Evolutionary conservation across 257 asterid genomes (phyloP), one percentile per base, ranked within the genome.

Genomic region (Solanum paucissectum): DNA sequence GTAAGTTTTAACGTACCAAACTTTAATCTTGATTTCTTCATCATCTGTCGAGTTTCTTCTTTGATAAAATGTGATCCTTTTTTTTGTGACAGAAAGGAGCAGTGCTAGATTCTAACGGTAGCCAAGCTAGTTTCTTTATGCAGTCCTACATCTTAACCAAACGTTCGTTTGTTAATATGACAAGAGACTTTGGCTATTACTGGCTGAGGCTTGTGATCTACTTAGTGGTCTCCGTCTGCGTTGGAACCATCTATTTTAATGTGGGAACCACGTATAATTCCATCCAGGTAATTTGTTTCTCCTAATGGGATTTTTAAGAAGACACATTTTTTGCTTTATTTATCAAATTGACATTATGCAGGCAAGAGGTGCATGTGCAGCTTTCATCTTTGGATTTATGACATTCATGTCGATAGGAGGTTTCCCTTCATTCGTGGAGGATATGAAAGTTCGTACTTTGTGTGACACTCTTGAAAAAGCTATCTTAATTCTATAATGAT

Each of bases 401-500:
- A 95, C 99, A 36, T 97, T 97, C 88, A 95, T 97, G 99, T 95
- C 99, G 18, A 97, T 97, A 27, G 99, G 99, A 69, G 99, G 99
- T 29, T 97, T 97, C 72, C 99, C 99, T 81, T 97, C 98, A 2
- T 97, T 97, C 27, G 99, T 97, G 82, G 99, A 97, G 92, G 99
- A 97, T 76, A 95, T 97, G 99, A 97, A 97, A 98, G 98, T 95
- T 87, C 3, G 36, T 21, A 9, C 12, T 33, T 69, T 33, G 25
- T 6, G 18, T 46, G 29, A 9, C 37, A 49, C 36, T 82, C 18
- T 71, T 21, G 38, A 42, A 40, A 34, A 86, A 46, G n/a, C 33
- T 71, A 40, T 10, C 87, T 20, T 20, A 36, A 60, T 82, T 69
- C 20, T 46, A 16, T 16, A 4, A 33, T 36, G 29, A 73, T 21